Evolutionary conservation across 2,329 filamentous ascomycete genomes (phyloP), one percentile per base, ranked within the genome.

Genomic region (Curvularia sp.): DNA sequence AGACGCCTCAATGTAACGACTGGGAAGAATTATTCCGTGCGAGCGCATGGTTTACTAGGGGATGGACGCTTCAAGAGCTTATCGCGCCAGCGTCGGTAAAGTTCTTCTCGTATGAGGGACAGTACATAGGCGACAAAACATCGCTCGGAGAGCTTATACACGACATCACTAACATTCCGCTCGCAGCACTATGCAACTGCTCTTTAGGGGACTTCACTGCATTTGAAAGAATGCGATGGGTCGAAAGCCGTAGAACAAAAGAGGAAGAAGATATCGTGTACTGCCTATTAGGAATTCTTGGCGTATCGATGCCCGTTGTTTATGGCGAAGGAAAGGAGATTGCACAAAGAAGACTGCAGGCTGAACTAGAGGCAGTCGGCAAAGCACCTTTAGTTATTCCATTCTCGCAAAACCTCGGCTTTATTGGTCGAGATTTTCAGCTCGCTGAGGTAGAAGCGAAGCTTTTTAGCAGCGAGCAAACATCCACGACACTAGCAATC

Each of bases 391-490:
- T 20, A 4, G 15, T 43, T 4, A 43, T 43, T 43, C 39, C 39
- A 2, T 43, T 43, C 39, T 43, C 39, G 13, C 39, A 15, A 13
- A 43, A 43, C 7, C 18, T 1, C 9, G 10, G 10, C 12, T 43
- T 43, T 5, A 20, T 43, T 12, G 39, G 39, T 24, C 39, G 39
- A 20, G 18, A 43, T 10, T 13, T 12, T 3, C 39, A 43, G 22
- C 39, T 43, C 7, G 39, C 39, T 24, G 39, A 43, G 12, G 18
- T 75, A 22, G 63, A 73, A 64, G 59, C 65, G 41, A 69, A 58
- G 53, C 65, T 75, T 26, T 68, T 68, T 15, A 52, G 49, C 31
- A 42, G 56, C 49, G 49, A 63, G 2, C 61, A 61, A 24, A 59
- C 58, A 48, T 60, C 62, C 18, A 24, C 50, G 5, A 53, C 50